phyloP scores from a whole-genome alignment of 495 filamentous ascomycete species.

The Pyronema omphalodes region DNA sequence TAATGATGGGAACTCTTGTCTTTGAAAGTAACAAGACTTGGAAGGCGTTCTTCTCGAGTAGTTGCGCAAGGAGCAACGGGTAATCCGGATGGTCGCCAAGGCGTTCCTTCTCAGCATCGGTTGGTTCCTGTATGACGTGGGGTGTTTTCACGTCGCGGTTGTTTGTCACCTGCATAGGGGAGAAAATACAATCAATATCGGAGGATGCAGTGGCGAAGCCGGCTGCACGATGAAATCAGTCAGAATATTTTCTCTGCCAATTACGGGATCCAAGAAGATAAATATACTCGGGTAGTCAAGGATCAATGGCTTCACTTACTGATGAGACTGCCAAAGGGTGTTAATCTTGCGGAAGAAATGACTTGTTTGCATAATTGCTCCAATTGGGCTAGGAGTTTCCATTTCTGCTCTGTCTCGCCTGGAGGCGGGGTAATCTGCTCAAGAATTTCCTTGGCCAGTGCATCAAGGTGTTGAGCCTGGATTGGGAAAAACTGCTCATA shows the following conservation, averaged over 20 bases:
- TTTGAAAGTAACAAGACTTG: conserved; percentile 50
- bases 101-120: neutral
- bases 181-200: conserved; percentile 25
- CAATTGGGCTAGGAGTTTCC: conserved; percentile 14
- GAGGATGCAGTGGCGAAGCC: conserved; percentile 23
- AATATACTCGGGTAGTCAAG: conserved; percentile 1
- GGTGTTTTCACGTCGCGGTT: neutral
- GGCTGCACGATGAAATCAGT: conserved; percentile 18
- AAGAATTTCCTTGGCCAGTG: conserved; percentile 15
- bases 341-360: conserved; percentile 12
- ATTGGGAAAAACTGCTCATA: conserved; percentile 12
- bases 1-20: conserved; percentile 67
- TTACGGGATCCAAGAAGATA: conserved; percentile 4
- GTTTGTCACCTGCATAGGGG: neutral
- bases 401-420: conserved; percentile 10
- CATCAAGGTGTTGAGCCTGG: conserved; percentile 10
- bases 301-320: conserved; percentile 14
- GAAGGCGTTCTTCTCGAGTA: conserved; percentile 47
- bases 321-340: conserved; percentile 23
- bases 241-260: conserved; percentile 1
- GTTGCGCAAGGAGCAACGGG: conserved; percentile 46
- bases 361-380: conserved; percentile 15
- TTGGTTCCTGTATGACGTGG: neutral
- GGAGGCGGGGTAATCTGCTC: conserved; percentile 11
- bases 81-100: conserved; percentile 27